Evolutionary conservation across 306 rosid genomes (phyloP).

Genomic region (Potentilla sterilis): DNA sequence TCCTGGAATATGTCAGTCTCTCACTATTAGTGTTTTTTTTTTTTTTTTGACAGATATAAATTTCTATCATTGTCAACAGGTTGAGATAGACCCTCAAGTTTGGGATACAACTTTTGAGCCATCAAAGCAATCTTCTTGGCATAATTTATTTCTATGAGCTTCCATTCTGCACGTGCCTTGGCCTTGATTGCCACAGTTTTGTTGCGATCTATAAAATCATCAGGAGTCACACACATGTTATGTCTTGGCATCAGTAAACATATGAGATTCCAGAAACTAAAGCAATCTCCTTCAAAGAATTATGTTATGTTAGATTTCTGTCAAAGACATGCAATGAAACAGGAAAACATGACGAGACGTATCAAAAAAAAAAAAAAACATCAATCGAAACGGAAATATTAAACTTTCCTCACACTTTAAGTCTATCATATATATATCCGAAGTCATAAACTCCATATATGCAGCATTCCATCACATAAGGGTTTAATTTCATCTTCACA

Average conservation of each 20-base stretch:
- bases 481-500: too few species aligned
- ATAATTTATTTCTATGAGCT: conserved; percentile 70
- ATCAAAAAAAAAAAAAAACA: too few species aligned
- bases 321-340: background rate
- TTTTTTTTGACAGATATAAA: conserved; percentile 68
- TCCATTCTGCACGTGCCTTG: conserved; percentile 85
- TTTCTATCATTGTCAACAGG: conserved; percentile 73
- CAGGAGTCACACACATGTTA: conserved; percentile 21
- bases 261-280: conserved; percentile 35
- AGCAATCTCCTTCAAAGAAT: conserved; percentile 38
- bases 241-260: conserved; percentile 28
- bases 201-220: conserved; percentile 76
- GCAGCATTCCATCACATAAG: background rate
- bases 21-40: conserved; percentile 34
- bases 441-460: background rate
- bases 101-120: conserved; percentile 80
- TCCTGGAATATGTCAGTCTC: conserved; percentile 67
- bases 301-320: conserved; percentile 18
- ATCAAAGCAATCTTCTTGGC: conserved; percentile 73
- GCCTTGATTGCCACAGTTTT: conserved; percentile 87
- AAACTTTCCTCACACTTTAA: background rate
- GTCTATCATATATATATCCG: background rate
- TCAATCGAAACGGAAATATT: background rate
- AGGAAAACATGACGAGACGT: background rate
- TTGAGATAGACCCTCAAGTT: conserved; percentile 79